Percentiles rank a stretch among this genome's conserved stretches.
Conservation (phyloP, 2,329 filamentous ascomycete genomes). For the Trichoderma hamatum region DNA sequence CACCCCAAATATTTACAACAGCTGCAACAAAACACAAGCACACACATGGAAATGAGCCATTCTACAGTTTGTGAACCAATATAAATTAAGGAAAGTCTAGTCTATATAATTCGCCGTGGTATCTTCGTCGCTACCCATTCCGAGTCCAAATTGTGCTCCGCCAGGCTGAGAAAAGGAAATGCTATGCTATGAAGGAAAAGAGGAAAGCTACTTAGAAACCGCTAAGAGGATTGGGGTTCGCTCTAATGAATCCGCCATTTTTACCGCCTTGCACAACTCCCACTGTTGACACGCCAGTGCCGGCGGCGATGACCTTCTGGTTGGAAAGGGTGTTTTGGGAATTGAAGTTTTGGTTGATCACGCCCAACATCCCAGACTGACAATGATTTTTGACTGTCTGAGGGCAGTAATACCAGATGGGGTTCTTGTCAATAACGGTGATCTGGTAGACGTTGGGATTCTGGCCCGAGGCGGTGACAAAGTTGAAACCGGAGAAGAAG, state of each 20-base stretch:
- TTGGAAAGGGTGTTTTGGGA: conserved; percentile 43
- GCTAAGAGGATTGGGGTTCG: conserved; percentile 47
- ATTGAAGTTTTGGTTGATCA: conserved; percentile 53
- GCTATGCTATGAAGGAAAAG: background rate
- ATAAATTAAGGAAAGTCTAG: background rate
- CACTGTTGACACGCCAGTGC: conserved; percentile 38
- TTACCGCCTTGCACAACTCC: conserved; percentile 40
- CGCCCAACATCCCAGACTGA: conserved; percentile 56
- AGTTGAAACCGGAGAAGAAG: conserved; percentile 36
- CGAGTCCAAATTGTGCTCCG: background rate
- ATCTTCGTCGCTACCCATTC: background rate
- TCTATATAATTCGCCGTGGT: conserved; percentile 7
- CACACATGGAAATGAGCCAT: background rate
- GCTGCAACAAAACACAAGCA: background rate
- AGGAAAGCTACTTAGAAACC: conserved; percentile 37
- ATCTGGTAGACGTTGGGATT: conserved; percentile 31
- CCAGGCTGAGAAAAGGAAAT: background rate
- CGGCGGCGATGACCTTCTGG: conserved; percentile 43
- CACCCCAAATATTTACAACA: background rate
- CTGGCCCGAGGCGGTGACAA: conserved; percentile 30
- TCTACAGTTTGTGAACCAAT: background rate
- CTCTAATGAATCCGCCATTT: background rate
- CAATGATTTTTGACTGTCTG: conserved; percentile 61
- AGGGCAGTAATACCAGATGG: conserved; percentile 64
- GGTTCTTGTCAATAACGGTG: conserved; percentile 46